phyloP scores from a whole-genome alignment of 2,329 filamentous ascomycete genomes.

The Lasiodiplodia citricola region DNA sequence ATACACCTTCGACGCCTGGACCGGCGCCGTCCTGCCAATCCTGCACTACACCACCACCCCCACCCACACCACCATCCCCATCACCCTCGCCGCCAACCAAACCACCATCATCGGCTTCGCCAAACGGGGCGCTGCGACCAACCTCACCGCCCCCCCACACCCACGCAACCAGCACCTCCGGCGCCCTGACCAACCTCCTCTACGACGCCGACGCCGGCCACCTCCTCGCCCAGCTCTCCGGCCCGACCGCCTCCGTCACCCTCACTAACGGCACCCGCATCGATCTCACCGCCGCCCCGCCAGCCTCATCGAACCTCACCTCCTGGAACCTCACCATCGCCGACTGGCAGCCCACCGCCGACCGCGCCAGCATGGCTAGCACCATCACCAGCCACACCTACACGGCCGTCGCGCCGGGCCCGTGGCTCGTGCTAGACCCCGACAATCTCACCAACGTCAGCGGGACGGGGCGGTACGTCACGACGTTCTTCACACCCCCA shows the following conservation, averaged over 20 bases:
- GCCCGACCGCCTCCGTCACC: constrained; percentile 21
- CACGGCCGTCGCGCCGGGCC: constrained; percentile 32
- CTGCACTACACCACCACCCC: constrained; percentile 37
- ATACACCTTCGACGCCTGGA: constrained; percentile 51
- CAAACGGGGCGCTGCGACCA: background rate
- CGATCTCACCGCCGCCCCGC: constrained; percentile 29
- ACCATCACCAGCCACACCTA: constrained; percentile 37
- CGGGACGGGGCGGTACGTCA: constrained; percentile 44
- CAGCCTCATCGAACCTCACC: constrained; percentile 33
- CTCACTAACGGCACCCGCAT: constrained; percentile 28
- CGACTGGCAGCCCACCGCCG: constrained; percentile 45
- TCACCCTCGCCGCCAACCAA: constrained; percentile 49
- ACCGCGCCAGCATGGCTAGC: constrained; percentile 42
- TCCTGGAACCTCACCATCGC: constrained; percentile 47
- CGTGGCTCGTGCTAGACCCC: constrained; percentile 43
- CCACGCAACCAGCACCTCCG: background rate
- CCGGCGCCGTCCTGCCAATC: constrained; percentile 43
- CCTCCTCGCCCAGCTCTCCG: constrained; percentile 18
- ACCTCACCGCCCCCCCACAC: background rate
- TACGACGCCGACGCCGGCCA: background rate
- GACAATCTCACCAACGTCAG: constrained; percentile 36
- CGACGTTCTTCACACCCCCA: constrained; percentile 29
- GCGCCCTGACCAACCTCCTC: constrained; percentile 2
- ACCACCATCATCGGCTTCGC: constrained; percentile 47
- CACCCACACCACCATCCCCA: constrained; percentile 38